A percentile compares a stretch with the other conserved stretches of the same genome.
Evolutionary conservation across 2,329 filamentous ascomycete genomes (phyloP).

Genomic region (Paecilomyces sp.): DNA sequence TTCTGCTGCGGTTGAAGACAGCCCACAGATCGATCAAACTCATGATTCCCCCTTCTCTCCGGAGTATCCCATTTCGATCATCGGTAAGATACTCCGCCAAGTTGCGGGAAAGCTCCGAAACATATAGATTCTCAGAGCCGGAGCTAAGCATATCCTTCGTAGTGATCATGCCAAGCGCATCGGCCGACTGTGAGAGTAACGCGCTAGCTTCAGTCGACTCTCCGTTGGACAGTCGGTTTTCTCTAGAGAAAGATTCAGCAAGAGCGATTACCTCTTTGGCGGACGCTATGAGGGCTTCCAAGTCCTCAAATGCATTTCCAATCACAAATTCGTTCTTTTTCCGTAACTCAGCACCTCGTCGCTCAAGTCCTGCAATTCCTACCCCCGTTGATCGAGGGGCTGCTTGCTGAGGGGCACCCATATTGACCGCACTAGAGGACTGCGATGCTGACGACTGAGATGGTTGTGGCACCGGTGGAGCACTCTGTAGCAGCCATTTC

Average conservation of each 20-base stretch:
- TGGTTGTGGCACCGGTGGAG: conserved; percentile 73
- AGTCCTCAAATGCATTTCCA: conserved; percentile 87
- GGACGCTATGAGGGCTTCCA: conserved; percentile 94
- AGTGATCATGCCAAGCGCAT: conserved; percentile 79
- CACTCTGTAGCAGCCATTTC: conserved; percentile 89
- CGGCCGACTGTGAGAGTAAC: conserved; percentile 72
- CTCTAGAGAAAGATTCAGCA: conserved; percentile 76
- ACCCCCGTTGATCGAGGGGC: conserved; percentile 52
- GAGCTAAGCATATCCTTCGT: conserved; percentile 88
- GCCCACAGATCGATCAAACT: conserved; percentile 88
- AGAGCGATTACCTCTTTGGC: conserved; percentile 93
- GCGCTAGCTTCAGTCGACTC: conserved; percentile 63
- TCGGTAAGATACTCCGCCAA: conserved; percentile 85
- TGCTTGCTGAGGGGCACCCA: conserved; percentile 16
- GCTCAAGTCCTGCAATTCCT: conserved; percentile 87
- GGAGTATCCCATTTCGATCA: conserved; percentile 69
- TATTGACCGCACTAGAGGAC: conserved; percentile 17
- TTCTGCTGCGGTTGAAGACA: conserved; percentile 85
- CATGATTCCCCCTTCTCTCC: conserved; percentile 77
- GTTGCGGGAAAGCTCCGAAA: conserved; percentile 78
- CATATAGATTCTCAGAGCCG: conserved; percentile 76
- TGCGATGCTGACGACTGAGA: conserved; percentile 25
- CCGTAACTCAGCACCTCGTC: conserved; percentile 72
- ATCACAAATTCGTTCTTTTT: conserved; percentile 93
- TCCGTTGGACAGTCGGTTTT: conserved; percentile 52